These are phyloP conservation scores for Zelonia costaricensis DNA, from an alignment of 208 protist species.

Conservation along the genomic window DNA sequence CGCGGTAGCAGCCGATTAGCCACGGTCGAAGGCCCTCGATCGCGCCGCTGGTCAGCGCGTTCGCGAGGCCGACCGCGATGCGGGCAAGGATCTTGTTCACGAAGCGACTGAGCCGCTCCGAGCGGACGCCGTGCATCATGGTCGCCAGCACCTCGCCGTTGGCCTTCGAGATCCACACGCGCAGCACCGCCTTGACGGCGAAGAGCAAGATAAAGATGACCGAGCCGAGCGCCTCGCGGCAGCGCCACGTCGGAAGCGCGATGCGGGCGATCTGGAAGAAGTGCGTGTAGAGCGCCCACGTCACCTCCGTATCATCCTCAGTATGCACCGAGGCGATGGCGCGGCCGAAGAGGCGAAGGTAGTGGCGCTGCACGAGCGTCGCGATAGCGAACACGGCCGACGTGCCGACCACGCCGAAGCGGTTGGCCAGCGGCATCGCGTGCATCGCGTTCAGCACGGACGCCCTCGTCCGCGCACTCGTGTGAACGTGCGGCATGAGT, in stretches of 20 bases:
- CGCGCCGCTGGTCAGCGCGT: conserved; percentile 48
- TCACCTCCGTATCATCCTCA: conserved; percentile 64
- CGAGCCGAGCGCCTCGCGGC: conserved; percentile 64
- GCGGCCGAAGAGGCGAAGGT: conserved; percentile 41
- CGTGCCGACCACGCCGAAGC: conserved; percentile 13
- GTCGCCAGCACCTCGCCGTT: conserved; percentile 70
- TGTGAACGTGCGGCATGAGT: conserved; percentile 8
- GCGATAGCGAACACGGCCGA: conserved; percentile 26
- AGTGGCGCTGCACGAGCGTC: conserved; percentile 45
- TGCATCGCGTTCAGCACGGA: conserved; percentile 8
- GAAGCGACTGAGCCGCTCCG: conserved; percentile 54
- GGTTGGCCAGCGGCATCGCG: conserved; percentile 9
- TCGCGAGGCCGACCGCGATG: conserved; percentile 37
- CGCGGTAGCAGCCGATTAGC: conserved; percentile 84
- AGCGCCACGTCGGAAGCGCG: conserved; percentile 72
- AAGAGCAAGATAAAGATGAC: conserved; percentile 82
- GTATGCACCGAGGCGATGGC: conserved; percentile 46
- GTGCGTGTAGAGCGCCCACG: conserved; percentile 46
- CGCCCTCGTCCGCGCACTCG: neutral
- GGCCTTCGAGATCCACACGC: conserved; percentile 57
- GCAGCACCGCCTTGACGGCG: conserved; percentile 74
- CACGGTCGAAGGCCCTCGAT: conserved; percentile 80
- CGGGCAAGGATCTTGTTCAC: conserved; percentile 50
- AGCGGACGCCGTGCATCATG: conserved; percentile 58
- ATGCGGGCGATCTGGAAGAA: conserved; percentile 66